Percentiles rank a stretch among this genome's conserved stretches.
Conservation (phyloP, 73 alveolate species). For the Paramecium caudatum region DNA sequence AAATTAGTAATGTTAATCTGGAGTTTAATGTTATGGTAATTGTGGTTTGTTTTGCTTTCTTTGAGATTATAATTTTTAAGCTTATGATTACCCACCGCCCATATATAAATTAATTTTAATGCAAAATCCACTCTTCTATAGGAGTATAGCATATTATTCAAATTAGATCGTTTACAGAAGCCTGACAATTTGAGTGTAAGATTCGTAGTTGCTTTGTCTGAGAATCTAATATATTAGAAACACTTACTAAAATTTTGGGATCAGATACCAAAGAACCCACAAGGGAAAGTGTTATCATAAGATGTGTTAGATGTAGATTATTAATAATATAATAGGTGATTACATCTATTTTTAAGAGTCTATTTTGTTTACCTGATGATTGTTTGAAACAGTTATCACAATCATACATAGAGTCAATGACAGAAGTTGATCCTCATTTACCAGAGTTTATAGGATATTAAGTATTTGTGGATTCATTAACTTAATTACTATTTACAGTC, state of each 20-base stretch:
- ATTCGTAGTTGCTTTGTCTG: background rate
- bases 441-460: constrained; percentile 20
- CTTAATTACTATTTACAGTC: constrained; percentile 13
- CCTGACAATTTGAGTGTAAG: constrained; percentile 13
- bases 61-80: constrained; percentile 19
- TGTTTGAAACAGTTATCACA: constrained; percentile 47
- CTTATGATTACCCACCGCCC: constrained; percentile 23
- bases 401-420: constrained; percentile 4
- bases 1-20: background rate
- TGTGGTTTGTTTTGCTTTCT: constrained; percentile 5
- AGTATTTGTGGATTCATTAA: background rate
- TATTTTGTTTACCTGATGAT: constrained; percentile 46
- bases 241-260: constrained; percentile 33
- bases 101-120: constrained; percentile 36
- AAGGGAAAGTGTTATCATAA: constrained; percentile 18
- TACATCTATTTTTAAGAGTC: constrained; percentile 24
- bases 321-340: background rate
- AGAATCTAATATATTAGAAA: background rate
- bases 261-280: constrained; percentile 44
- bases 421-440: background rate
- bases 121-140: constrained; percentile 35
- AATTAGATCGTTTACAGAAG: constrained; percentile 1
- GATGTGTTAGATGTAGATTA: constrained; percentile 43
- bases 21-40: background rate
- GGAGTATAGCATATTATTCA: background rate